A percentile compares a stretch with the other conserved stretches of the same genome.
Conservation (phyloP, 768 basidiomycete species). For the Hypholoma fasciculare region DNA sequence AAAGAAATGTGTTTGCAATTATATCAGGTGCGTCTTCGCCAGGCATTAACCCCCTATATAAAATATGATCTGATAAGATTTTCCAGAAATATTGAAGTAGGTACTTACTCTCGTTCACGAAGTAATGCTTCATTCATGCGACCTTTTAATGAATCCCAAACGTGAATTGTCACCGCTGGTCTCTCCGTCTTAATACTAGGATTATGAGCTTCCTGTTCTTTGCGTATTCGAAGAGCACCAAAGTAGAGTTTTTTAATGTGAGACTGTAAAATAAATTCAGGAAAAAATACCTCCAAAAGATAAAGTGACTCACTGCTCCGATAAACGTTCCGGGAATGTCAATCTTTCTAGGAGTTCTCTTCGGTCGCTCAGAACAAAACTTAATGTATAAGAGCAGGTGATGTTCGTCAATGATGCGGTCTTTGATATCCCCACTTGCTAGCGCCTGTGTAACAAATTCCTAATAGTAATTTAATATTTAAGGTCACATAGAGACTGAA, state of each 20-base stretch:
- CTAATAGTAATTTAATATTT: background rate
- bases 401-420: conserved; percentile 29
- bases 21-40: conserved; percentile 30
- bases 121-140: conserved; percentile 26
- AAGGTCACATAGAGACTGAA: too few species aligned
- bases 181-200: conserved; percentile 11
- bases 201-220: conserved; percentile 27
- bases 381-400: conserved; percentile 25
- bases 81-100: background rate
- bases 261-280: too few species aligned
- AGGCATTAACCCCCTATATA: conserved; percentile 23
- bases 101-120: too few species aligned
- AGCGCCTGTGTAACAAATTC: conserved; percentile 2
- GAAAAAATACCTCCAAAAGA: too few species aligned
- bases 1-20: conserved; percentile 29
- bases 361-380: conserved; percentile 23
- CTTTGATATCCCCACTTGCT: conserved; percentile 13
- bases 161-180: conserved; percentile 19
- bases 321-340: conserved; percentile 26
- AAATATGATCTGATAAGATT: too few species aligned
- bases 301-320: conserved; percentile 22
- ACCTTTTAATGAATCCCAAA: conserved; percentile 25
- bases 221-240: conserved; percentile 26
- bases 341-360: conserved; percentile 14
- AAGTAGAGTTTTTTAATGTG: conserved; percentile 32